Conservation (phyloP, 164 flowering plant genomes). For the Cinnamomum chago region DNA sequence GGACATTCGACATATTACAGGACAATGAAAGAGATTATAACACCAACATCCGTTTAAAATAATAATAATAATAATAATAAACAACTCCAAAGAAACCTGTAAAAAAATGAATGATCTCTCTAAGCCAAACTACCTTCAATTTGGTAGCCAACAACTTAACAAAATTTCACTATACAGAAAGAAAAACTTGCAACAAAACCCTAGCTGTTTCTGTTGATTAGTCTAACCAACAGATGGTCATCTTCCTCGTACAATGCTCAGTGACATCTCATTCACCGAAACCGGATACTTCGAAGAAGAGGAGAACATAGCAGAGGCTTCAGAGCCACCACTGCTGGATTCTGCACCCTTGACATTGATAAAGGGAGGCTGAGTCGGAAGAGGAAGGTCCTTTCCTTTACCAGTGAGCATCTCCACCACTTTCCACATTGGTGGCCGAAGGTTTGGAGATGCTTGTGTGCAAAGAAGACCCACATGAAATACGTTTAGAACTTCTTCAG, state of each 20-base stretch:
- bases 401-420: slow-evolving; percentile 14
- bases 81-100: not conserved
- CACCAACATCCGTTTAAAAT: no score
- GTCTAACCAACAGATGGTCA: not conserved
- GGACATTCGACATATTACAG: not conserved
- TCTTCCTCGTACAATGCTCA: slow-evolving; percentile 14
- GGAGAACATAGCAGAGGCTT: not conserved
- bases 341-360: slow-evolving; percentile 7
- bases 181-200: not conserved
- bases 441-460: slow-evolving; percentile 11
- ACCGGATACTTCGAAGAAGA: slow-evolving; percentile 7
- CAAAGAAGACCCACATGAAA: slow-evolving; percentile 15
- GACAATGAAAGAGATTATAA: no score
- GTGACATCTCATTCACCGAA: slow-evolving; percentile 14
- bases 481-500: slow-evolving; percentile 8
- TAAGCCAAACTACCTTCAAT: not conserved
- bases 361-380: slow-evolving; percentile 14
- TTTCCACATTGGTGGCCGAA: slow-evolving; percentile 16
- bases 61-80: no score
- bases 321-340: not conserved
- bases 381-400: slow-evolving; percentile 8
- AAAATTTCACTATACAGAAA: not conserved
- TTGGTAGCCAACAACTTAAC: not conserved
- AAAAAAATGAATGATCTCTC: not conserved
- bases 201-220: not conserved